Base-by-base conservation (phyloP, 163 green algal species). In the Trebouxia gelatinosa region DNA sequence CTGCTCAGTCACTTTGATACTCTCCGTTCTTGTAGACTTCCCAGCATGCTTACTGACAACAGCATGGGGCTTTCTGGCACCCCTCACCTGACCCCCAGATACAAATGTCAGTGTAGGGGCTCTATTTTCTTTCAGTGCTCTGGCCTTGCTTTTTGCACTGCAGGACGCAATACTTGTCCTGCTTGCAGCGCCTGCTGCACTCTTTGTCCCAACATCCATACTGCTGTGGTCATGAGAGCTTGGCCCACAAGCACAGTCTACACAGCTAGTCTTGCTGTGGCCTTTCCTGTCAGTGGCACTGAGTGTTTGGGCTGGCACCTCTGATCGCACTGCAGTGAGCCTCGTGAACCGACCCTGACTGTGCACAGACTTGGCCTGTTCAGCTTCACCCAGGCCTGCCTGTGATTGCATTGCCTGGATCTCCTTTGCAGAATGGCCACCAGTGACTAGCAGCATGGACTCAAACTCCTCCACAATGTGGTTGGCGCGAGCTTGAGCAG, bases 361-460 rank as follows among this genome's bases (percentile, higher is more conserved):
- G 9, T 9, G 13, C 43, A 54, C 13, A 54, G 11, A 9, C 9
- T 54, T 23, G n/a, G 43, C 43, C 43, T 23, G 43, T 54, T 54
- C 43, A 26, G 17, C 0, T 50, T 26, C 38, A 3, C 35, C 35
- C 64, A 72, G 21, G 37, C 35, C 64, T 54, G 64, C 64, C 26
- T 51, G 35, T 19, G 64, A 72, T 37, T 72, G 64, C 2, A 72
- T 51, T 23, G 34, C 35, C 64, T 26, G 21, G 19, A 51, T 21
- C 35, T 72, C 2, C 35, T 72, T 34, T 26, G 32, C 37, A n/a
- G 64, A 51, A 17, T 50, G 64, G 16, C 35, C 64, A 6, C 64
- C 64, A 37, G 64, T 72, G 64, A 72, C 64, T 37, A 72, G 35
- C 64, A 72, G 64, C 64, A 72, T 72, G 35, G 64, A 72, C 64